Evolutionary conservation across 176 grass and related monocot species (phyloP).

Genomic region (Stipa capillata): DNA sequence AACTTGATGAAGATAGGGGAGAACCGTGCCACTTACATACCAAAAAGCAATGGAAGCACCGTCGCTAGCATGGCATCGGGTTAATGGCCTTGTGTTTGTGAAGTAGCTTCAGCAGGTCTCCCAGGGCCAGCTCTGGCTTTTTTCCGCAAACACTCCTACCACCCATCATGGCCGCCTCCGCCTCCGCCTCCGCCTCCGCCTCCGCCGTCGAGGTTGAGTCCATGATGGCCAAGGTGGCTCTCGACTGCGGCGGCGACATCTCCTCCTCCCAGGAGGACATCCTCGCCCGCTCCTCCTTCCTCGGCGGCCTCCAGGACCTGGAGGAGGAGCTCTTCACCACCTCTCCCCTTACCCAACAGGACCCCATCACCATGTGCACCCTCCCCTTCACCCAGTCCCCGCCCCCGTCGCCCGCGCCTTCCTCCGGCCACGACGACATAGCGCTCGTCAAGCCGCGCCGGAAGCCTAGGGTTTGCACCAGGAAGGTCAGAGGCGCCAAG

Average conservation of each 20-base stretch:
- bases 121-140: no score
- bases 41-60: no score
- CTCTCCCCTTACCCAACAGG: not conserved
- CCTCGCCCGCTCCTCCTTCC: not conserved
- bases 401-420: not conserved
- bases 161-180: no score
- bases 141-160: no score
- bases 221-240: not conserved
- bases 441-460: not conserved
- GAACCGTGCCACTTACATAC: no score
- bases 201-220: not conserved
- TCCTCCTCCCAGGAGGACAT: conserved; percentile 22
- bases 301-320: not conserved
- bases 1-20: no score
- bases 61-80: no score
- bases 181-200: not conserved
- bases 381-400: conserved; percentile 6
- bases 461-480: conserved; percentile 12
- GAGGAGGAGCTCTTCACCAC: conserved; percentile 19
- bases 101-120: no score
- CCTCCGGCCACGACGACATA: not conserved
- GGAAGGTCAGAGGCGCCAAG: conserved; percentile 22
- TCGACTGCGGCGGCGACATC: conserved; percentile 16
- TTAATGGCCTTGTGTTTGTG: no score
- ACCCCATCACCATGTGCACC: conserved; percentile 10